phyloP scores from a whole-genome alignment of 2,329 filamentous ascomycete genomes.

The Pestalotiopsis sp. region DNA sequence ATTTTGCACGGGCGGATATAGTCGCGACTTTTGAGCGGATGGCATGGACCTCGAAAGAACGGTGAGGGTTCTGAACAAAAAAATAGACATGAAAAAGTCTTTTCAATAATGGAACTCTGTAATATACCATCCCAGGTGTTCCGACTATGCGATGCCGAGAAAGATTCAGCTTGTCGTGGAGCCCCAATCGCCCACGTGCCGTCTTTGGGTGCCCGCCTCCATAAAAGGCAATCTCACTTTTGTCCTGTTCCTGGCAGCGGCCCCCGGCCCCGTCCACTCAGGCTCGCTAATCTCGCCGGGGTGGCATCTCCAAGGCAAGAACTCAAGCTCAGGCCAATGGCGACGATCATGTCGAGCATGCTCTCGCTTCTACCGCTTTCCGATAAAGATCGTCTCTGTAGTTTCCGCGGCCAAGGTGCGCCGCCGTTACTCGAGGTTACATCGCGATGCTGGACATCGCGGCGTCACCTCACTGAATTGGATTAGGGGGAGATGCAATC shows the following conservation, averaged over 20 bases:
- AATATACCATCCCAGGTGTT: background rate
- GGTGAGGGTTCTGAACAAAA: background rate
- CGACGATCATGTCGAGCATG: slow-evolving; percentile 6
- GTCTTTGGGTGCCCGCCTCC: background rate
- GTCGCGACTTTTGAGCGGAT: background rate
- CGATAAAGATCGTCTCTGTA: background rate
- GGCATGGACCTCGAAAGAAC: background rate
- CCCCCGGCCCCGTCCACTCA: background rate
- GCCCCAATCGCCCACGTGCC: background rate
- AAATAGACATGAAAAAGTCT: background rate
- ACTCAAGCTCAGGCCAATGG: slow-evolving; percentile 5
- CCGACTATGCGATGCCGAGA: background rate
- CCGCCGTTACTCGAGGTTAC: background rate
- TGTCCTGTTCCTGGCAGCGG: background rate
- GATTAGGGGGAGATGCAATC: slow-evolving; percentile 3
- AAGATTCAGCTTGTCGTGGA: background rate
- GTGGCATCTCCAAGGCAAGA: background rate
- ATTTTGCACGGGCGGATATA: background rate
- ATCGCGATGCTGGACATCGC: background rate
- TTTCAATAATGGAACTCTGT: background rate
- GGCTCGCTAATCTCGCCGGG: background rate
- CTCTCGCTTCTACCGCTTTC: slow-evolving; percentile 8
- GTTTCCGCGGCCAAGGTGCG: background rate
- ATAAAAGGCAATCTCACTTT: background rate
- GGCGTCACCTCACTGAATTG: slow-evolving; percentile 1